phyloP scores from a whole-genome alignment of 768 basidiomycete species.

The Tulasnella sp. region DNA sequence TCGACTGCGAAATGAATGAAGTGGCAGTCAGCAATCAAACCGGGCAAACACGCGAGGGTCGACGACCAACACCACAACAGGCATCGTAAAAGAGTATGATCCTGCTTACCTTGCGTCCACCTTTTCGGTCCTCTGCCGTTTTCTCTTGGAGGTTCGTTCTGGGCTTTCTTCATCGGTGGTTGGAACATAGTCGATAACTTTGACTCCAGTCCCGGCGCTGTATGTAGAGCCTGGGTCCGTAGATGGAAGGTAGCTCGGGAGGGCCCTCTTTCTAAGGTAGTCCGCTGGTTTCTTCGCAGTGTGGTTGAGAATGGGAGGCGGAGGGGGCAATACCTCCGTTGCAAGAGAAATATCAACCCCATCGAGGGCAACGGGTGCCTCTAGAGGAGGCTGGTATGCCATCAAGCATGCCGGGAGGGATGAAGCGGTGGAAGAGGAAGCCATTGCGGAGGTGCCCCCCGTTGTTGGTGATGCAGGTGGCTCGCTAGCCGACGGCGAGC shows the following conservation, averaged over 20 bases:
- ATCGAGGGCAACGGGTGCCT: slow-evolving; percentile 35
- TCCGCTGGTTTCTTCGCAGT: slow-evolving; percentile 64
- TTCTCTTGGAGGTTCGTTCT: slow-evolving; percentile 55
- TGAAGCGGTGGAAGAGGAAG: slow-evolving; percentile 21
- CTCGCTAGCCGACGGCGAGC: slow-evolving; percentile 7
- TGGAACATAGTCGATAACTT: slow-evolving; percentile 25
- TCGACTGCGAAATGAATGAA: slow-evolving; percentile 13
- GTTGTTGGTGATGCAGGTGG: slow-evolving; percentile 1
- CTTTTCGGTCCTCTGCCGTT: slow-evolving; percentile 33
- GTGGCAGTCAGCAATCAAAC: slow-evolving; percentile 32
- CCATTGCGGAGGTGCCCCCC: slow-evolving; percentile 7
- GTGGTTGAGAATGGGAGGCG: slow-evolving; percentile 76
- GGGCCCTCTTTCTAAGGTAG: slow-evolving; percentile 58
- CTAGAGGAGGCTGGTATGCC: slow-evolving; percentile 33
- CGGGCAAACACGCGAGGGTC: not conserved
- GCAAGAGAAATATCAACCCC: slow-evolving; percentile 69
- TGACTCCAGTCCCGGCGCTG: slow-evolving; percentile 37
- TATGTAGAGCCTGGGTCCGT: slow-evolving; percentile 90
- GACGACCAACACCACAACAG: not conserved
- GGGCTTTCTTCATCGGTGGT: slow-evolving; percentile 49
- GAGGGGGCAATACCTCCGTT: slow-evolving; percentile 88
- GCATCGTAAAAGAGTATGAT: slow-evolving; percentile 8
- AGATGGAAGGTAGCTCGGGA: slow-evolving; percentile 78
- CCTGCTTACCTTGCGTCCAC: slow-evolving; percentile 17
- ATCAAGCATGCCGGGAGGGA: slow-evolving; percentile 29